Conservation (phyloP, 2,329 filamentous ascomycete species). For the Xylaria sp. region DNA sequence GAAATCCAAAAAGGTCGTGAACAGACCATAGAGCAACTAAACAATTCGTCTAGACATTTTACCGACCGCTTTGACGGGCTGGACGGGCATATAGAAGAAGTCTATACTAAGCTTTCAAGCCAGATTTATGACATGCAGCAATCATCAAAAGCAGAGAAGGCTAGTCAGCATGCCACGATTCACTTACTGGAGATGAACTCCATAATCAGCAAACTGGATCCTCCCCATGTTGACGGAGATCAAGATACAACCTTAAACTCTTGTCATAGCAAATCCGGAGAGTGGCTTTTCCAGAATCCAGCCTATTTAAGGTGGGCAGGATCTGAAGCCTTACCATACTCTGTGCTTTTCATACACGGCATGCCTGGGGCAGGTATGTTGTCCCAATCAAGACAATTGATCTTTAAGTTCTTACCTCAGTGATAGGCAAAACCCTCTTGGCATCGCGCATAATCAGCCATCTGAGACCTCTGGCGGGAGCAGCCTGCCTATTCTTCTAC, state of each 20-base stretch:
- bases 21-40: background rate
- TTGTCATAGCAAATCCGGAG: background rate
- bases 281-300: constrained; percentile 8
- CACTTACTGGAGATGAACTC: background rate
- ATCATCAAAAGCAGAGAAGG: background rate
- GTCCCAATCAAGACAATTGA: background rate
- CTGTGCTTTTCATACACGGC: constrained; percentile 36
- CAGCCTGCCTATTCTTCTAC: constrained; percentile 28
- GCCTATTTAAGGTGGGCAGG: constrained; percentile 1
- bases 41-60: background rate
- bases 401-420: background rate
- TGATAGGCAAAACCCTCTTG: constrained; percentile 30
- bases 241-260: background rate
- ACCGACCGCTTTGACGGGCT: background rate
- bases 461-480: constrained; percentile 3
- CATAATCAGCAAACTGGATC: constrained; percentile 14
- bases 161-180: background rate
- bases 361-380: constrained; percentile 41
- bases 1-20: constrained; percentile 10
- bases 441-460: constrained; percentile 25
- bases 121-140: constrained; percentile 11
- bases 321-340: background rate
- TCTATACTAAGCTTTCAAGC: constrained; percentile 25
- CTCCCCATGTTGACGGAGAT: constrained; percentile 1
- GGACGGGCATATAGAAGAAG: background rate